A percentile compares a stretch with the other conserved stretches of the same genome.
Evolutionary conservation across 176 grass and related monocot genomes (phyloP).

Genomic region (Carex kokanica): DNA sequence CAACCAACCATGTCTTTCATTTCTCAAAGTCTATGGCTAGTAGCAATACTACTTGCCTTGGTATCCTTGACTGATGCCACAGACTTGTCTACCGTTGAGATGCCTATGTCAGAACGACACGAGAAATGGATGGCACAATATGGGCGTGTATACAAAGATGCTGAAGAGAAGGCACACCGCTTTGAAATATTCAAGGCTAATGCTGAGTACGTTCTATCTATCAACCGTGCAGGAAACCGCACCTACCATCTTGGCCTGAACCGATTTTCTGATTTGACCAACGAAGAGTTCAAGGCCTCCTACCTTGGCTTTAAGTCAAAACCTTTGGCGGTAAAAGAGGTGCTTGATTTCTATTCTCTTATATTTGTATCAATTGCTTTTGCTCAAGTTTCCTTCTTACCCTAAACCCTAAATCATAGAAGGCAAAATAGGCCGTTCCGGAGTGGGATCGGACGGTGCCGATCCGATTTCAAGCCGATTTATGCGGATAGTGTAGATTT

Average conservation of each 20-base stretch:
- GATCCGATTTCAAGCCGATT: too few species aligned
- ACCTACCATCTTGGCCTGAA: slow-evolving; percentile 41
- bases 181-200: slow-evolving; percentile 39
- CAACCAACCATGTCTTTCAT: slow-evolving; percentile 26
- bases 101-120: slow-evolving; percentile 19
- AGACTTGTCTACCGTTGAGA: not conserved
- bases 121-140: slow-evolving; percentile 43
- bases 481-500: too few species aligned
- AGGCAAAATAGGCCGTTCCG: too few species aligned
- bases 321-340: not conserved
- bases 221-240: slow-evolving; percentile 30
- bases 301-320: slow-evolving; percentile 8
- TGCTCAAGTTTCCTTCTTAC: not conserved
- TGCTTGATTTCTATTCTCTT: not conserved
- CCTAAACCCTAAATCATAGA: too few species aligned
- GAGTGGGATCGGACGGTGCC: too few species aligned
- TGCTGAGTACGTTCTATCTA: slow-evolving; percentile 32
- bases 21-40: not conserved
- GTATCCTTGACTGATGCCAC: slow-evolving; percentile 11
- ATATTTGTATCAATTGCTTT: not conserved
- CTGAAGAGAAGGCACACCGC: slow-evolving; percentile 27
- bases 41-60: not conserved
- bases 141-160: slow-evolving; percentile 39
- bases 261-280: slow-evolving; percentile 42
- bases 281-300: slow-evolving; percentile 41